Evolutionary conservation across 2,329 filamentous ascomycete species (phyloP).

Genomic region (Talaromyces islandicus): DNA sequence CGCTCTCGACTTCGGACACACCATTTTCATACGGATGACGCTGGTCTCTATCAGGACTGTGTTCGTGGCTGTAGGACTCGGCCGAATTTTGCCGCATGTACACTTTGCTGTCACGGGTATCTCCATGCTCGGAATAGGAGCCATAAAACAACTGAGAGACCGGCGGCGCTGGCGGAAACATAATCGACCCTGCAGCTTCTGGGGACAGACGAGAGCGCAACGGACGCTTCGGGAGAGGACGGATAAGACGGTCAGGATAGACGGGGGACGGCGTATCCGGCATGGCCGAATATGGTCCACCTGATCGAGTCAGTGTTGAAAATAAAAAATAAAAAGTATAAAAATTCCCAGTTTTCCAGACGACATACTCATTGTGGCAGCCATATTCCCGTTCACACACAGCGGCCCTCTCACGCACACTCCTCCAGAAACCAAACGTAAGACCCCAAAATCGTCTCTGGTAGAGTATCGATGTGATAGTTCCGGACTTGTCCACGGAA

Average conservation of each 20-base stretch:
- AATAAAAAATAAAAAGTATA: conserved; percentile 27
- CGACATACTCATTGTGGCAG: conserved; percentile 39
- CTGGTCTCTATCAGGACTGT: conserved; percentile 31
- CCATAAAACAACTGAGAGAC: conserved; percentile 72
- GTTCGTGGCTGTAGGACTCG: conserved; percentile 31
- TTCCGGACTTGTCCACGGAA: neutral
- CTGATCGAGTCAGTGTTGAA: conserved; percentile 37
- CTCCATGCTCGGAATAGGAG: conserved; percentile 53
- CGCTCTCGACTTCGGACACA: conserved; percentile 50
- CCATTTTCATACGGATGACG: conserved; percentile 49
- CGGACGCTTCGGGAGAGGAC: conserved; percentile 81
- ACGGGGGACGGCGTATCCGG: conserved; percentile 70
- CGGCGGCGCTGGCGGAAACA: conserved; percentile 69
- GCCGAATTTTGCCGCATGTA: conserved; percentile 38
- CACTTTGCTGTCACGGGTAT: conserved; percentile 42
- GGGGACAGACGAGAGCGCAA: conserved; percentile 82
- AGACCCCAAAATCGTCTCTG: neutral
- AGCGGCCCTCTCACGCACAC: neutral
- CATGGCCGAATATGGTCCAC: conserved; percentile 45
- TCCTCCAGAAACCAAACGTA: neutral
- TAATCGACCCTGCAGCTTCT: conserved; percentile 74
- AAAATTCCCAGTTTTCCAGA: conserved; percentile 11
- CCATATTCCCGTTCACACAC: conserved; percentile 27
- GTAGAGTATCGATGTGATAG: neutral
- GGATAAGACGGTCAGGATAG: conserved; percentile 86